phyloP scores from a whole-genome alignment of 768 basidiomycete genomes.

The Collybiopsis luxurians region DNA sequence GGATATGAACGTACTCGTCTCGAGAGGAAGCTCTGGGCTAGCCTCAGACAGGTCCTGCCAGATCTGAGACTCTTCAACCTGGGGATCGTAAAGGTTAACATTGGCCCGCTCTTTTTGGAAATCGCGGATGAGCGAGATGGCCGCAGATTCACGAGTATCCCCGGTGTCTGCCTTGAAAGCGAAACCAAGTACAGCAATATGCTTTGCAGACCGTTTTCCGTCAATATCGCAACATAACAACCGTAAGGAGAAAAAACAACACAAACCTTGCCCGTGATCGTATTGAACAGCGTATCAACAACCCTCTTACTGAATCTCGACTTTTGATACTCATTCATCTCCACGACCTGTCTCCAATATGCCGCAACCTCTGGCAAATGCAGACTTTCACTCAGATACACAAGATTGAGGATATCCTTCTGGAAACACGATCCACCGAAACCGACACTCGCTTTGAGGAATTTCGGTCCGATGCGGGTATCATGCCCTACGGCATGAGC shows the following conservation, averaged over 20 bases:
- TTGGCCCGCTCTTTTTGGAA: conserved; percentile 88
- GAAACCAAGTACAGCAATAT: conserved; percentile 95
- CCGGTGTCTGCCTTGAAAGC: conserved; percentile 99
- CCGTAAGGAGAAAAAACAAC: neutral
- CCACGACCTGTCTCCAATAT: conserved; percentile 96
- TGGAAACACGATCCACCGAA: conserved; percentile 99
- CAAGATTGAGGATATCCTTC: conserved; percentile 98
- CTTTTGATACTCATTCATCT: conserved; percentile 99
- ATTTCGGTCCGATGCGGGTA: conserved; percentile 89
- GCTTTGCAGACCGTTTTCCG: conserved; percentile 40
- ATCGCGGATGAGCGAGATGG: conserved; percentile 91
- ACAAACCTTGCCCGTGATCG: conserved; percentile 88
- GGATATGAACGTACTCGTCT: conserved; percentile 51
- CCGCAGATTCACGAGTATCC: conserved; percentile 96
- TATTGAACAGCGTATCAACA: conserved; percentile 97
- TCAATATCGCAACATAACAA: conserved; percentile 1
- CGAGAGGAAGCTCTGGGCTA: conserved; percentile 58
- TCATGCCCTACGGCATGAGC: conserved; percentile 93
- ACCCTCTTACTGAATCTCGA: conserved; percentile 92
- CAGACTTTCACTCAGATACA: conserved; percentile 92
- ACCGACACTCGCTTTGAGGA: conserved; percentile 93
- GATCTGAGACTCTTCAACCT: conserved; percentile 84
- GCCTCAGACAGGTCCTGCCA: conserved; percentile 78
- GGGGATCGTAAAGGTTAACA: conserved; percentile 89
- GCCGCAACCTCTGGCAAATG: conserved; percentile 96